Evolutionary conservation across 148 eudicot species (phyloP), one percentile per base, ranked within the genome.

Genomic region (Heliosperma pusillum): DNA sequence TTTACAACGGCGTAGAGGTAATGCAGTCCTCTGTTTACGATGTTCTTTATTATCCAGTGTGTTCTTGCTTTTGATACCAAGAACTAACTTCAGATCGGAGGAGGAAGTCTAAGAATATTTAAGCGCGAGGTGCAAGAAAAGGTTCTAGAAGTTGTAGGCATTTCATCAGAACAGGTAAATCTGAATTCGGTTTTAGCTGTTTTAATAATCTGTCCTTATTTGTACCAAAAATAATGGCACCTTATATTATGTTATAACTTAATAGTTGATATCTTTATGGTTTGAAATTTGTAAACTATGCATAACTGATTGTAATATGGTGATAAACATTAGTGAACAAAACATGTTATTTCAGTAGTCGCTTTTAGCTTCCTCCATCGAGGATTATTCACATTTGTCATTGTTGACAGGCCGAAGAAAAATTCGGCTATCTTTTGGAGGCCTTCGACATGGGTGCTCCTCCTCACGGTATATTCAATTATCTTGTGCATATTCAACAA

Each of bases 361-460:
- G 12, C 19, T 3, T 50, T 50, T 50, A 50, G 55, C 17, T 50
- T 25, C 66, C 1, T 10, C 0, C 15, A 26, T 61, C 16, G 26
- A 11, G 17, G 30, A 57, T 21, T 19, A 22, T 17, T 8, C 61
- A 22, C 45, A 4, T 42, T 45, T 76, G 29, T 74, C 74, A 79
- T 78, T 80, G 44, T 71, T 66, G 66, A 56, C 88, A 95, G 98
- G 98, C 98, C 24, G 93, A 92, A 86, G 93, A 89, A 21, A 92
- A 95, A 79, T 95, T 95, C 68, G 98, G 97, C 21, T 95, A 92
- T 82, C 98, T 95, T 74, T 81, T 95, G 79, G 98, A 95, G 87
- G 97, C 98, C 70, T 80, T 95, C 67, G 98, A 95, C 85, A 84
- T 95, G 91, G 98, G 98, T 79, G 96, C 98, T 79, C 98, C 98